Percentiles rank a stretch among this genome's conserved stretches.
These are phyloP conservation scores for Pseudonectria buxi DNA, from an alignment of 2,329 filamentous ascomycete species.

Conservation along the genomic window DNA sequence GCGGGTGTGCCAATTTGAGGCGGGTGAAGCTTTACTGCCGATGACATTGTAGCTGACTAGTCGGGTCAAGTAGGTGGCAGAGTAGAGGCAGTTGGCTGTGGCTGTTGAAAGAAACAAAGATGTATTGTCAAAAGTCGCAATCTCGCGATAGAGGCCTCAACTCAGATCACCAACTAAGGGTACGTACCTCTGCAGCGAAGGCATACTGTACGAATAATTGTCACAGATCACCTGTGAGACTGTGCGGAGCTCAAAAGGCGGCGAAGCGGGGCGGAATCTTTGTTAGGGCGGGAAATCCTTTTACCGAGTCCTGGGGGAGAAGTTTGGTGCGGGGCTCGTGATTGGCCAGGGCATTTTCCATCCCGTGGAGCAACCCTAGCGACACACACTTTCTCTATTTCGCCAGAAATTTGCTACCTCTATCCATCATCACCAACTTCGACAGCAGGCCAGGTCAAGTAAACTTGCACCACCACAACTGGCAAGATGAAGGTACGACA, in stretches of 20 bases:
- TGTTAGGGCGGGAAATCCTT: slow-evolving; percentile 15
- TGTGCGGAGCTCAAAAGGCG: slow-evolving; percentile 1
- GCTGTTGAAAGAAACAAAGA: too few relatives aligned
- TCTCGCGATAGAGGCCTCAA: not conserved
- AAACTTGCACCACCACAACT: slow-evolving; percentile 39
- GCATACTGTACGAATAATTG: too few relatives aligned
- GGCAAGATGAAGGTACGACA: slow-evolving; percentile 42
- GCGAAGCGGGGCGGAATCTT: not conserved
- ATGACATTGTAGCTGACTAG: slow-evolving; percentile 18
- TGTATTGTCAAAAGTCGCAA: too few relatives aligned
- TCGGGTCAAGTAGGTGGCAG: not conserved
- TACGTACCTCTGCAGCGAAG: not conserved
- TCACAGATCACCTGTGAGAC: slow-evolving; percentile 2
- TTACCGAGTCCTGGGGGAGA: slow-evolving; percentile 6
- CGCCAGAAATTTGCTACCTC: slow-evolving; percentile 27
- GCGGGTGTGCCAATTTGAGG: slow-evolving; percentile 22
- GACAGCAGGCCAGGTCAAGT: slow-evolving; percentile 35
- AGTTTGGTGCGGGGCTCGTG: slow-evolving; percentile 8
- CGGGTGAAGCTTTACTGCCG: slow-evolving; percentile 35
- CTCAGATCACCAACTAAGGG: not conserved
- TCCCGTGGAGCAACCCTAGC: slow-evolving; percentile 32
- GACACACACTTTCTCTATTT: slow-evolving; percentile 36
- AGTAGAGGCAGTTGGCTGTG: too few relatives aligned
- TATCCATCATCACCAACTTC: slow-evolving; percentile 31
- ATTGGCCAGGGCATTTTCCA: slow-evolving; percentile 26